Conservation (phyloP, 768 basidiomycete species). For the Pleurotus cornucopiae region DNA sequence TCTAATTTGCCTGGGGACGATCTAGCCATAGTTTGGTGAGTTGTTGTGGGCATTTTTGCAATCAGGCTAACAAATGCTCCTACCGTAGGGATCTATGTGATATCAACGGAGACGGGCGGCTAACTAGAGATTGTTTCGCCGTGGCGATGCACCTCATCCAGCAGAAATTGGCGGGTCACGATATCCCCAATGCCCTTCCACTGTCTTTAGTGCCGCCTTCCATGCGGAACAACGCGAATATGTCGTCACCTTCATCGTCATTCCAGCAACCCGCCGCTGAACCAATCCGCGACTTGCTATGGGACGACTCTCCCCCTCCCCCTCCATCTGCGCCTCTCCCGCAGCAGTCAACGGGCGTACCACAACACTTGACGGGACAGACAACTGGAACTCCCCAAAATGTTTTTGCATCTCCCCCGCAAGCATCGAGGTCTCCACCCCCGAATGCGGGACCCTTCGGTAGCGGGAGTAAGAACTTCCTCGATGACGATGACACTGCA, state of each 20-base stretch:
- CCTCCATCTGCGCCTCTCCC: constrained; percentile 33
- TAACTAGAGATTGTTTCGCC: constrained; percentile 91
- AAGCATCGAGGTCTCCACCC: constrained; percentile 10
- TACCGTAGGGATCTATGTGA: constrained; percentile 85
- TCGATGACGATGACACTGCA: constrained; percentile 67
- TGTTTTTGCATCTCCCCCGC: constrained; percentile 20
- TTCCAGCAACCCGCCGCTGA: constrained; percentile 38
- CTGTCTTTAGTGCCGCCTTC: constrained; percentile 77
- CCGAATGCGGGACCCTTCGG: constrained; percentile 48
- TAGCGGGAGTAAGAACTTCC: constrained; percentile 47
- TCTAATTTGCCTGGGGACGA: constrained; percentile 78
- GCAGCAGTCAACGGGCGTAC: constrained; percentile 30
- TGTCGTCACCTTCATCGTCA: constrained; percentile 35
- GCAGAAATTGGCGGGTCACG: constrained; percentile 73
- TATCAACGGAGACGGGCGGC: constrained; percentile 78
- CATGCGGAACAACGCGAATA: constrained; percentile 47
- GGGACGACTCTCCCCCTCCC: constrained; percentile 41
- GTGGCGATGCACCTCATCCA: constrained; percentile 94
- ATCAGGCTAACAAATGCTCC: neutral
- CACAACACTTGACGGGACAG: constrained; percentile 30
- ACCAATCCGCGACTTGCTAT: constrained; percentile 41
- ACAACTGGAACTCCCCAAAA: constrained; percentile 8
- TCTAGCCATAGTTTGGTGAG: constrained; percentile 90
- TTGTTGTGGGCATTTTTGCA: constrained; percentile 11
- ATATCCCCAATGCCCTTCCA: constrained; percentile 71